phyloP scores from a whole-genome alignment of 2,329 filamentous ascomycete genomes.

The Pseudocercospora pini-densiflorae region DNA sequence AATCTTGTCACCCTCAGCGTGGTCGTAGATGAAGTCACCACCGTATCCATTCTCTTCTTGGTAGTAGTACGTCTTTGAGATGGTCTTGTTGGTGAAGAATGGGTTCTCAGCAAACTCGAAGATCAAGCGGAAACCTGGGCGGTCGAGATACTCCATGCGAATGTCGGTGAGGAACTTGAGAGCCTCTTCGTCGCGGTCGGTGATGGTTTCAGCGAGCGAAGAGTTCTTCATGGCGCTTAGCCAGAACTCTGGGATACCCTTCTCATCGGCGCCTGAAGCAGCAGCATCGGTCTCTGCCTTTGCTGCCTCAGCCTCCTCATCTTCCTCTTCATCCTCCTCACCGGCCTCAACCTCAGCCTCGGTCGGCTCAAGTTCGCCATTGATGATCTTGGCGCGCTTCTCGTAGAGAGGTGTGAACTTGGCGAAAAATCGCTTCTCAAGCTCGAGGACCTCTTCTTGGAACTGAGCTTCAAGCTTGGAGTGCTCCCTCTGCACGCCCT shows the following conservation, averaged over 20 bases:
- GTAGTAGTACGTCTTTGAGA: slow-evolving; percentile 99
- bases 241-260: slow-evolving; percentile 99
- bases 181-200: slow-evolving; percentile 92
- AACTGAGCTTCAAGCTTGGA: slow-evolving; percentile 98
- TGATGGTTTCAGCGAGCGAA: slow-evolving; percentile 97
- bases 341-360: slow-evolving; percentile 86
- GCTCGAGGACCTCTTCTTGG: slow-evolving; percentile 95
- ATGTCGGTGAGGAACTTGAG: slow-evolving; percentile 90
- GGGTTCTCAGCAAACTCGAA: slow-evolving; percentile 97
- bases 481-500: slow-evolving; percentile 98
- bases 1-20: slow-evolving; percentile 97
- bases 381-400: slow-evolving; percentile 91
- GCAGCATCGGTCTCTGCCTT: slow-evolving; percentile 64
- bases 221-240: slow-evolving; percentile 99
- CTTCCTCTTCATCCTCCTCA: slow-evolving; percentile 76
- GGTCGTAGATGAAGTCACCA: slow-evolving; percentile 99
- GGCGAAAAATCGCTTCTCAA: slow-evolving; percentile 99
- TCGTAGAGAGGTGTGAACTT: slow-evolving; percentile 98
- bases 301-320: slow-evolving; percentile 58
- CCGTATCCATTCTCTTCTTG: slow-evolving; percentile 98
- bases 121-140: slow-evolving; percentile 96
- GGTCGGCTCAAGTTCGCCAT: slow-evolving; percentile 82
- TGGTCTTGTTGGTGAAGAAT: slow-evolving; percentile 95
- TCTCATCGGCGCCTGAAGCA: slow-evolving; percentile 58
- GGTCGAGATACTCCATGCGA: slow-evolving; percentile 99